A percentile compares a stretch with the other conserved stretches of the same genome.
Evolutionary conservation across 805 yeast genomes (phyloP).

Genomic region (Ogataea zsoltii): DNA sequence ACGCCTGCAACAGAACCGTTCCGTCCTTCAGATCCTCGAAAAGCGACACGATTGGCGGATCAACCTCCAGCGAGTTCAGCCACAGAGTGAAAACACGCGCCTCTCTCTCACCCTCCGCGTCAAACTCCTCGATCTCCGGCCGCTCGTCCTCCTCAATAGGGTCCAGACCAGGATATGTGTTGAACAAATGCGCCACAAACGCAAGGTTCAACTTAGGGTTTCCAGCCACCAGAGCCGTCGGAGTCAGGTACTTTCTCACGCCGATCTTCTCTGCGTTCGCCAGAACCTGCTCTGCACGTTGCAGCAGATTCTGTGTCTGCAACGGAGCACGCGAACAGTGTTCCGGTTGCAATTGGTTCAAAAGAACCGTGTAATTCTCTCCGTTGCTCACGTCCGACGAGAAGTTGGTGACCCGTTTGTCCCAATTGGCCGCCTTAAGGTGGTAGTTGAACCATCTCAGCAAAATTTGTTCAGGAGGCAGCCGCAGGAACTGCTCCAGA

Average conservation of each 20-base stretch:
- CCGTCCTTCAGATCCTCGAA: constrained; percentile 97
- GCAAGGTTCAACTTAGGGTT: constrained; percentile 96
- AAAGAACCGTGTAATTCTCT: constrained; percentile 87
- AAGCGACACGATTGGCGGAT: constrained; percentile 86
- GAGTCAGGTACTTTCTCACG: constrained; percentile 92
- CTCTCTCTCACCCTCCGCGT: constrained; percentile 99
- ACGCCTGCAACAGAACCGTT: constrained; percentile 83
- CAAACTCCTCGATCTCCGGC: constrained; percentile 95
- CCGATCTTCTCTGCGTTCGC: constrained; percentile 86
- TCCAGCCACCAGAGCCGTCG: constrained; percentile 90
- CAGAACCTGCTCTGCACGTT: constrained; percentile 86
- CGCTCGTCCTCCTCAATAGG: constrained; percentile 90
- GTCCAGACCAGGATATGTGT: constrained; percentile 94
- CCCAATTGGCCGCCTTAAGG: constrained; percentile 87
- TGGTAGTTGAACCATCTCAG: constrained; percentile 98
- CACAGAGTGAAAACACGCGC: constrained; percentile 97
- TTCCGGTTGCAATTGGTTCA: constrained; percentile 86
- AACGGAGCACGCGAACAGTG: constrained; percentile 81
- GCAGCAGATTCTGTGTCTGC: constrained; percentile 68
- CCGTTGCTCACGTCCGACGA: constrained; percentile 89
- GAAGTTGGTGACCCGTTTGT: constrained; percentile 83
- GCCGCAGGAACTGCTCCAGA: constrained; percentile 90
- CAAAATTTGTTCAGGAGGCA: constrained; percentile 96
- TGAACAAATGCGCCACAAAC: constrained; percentile 95
- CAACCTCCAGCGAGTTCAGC: constrained; percentile 95